Evolutionary conservation across 148 eudicot species (phyloP), one percentile per base, ranked within the genome.

Genomic region (Fagopyrum tataricum): DNA sequence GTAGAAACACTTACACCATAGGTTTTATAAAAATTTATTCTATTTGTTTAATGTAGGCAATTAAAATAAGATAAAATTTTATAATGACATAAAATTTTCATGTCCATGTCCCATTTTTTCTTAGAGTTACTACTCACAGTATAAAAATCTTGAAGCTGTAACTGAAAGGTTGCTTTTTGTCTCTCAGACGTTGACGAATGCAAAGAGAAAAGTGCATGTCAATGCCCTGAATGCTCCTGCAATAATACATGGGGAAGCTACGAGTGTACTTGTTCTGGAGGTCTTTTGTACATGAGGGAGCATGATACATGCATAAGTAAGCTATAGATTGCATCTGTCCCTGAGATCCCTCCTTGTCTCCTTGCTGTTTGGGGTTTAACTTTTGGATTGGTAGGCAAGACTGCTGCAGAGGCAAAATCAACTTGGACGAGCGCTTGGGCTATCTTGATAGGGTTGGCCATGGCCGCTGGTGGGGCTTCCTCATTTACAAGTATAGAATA

Each of bases 231-330:
- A 78, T 95, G 98, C 86, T 87, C 82, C 87, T 95, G 98, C 84
- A 91, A 85, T 84, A 85, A 95, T 79, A 92, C 90, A 23, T 95
- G 99, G 99, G 98, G 99, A 46, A 92, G 97, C 86, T 95, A 91
- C 48, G 91, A 91, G 0, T 94, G 98, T 79, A 71, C 83, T 73
- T 94, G 98, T 72, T 82, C 86, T 68, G 85, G 96, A 67, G 91
- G 85, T 76, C 88, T 85, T 31, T 74, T 94, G 85, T 94, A 94
- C 75, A 91, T 91, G 48, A 84, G 80, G 75, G 98, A 94, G 72
- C 97, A 91, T 69, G 98, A 91, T 80, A 88, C 96, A 58, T 94
- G 98, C 83, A 91, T 94, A 84, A 87, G 98, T 94, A 78, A 93
- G 43, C 18, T 64, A 31, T 5, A 39, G 5, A 31, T 14, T 71